Evolutionary conservation across 148 eudicot genomes (phyloP), one percentile per base, ranked within the genome.

Genomic region (Silene latifolia): DNA sequence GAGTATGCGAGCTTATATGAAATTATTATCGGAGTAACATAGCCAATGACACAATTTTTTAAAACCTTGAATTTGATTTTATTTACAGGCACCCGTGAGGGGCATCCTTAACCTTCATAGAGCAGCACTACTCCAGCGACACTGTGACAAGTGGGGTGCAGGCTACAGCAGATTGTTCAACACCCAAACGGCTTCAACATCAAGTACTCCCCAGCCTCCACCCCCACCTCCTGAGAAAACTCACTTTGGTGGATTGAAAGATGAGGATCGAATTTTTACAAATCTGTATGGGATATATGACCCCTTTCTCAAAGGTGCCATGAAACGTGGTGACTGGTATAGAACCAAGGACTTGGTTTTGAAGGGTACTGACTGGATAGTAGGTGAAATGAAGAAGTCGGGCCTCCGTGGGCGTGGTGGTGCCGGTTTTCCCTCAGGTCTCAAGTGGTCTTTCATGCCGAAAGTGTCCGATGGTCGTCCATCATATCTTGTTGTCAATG

Each of bases 331-430:
- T 29, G 98, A 93, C 76, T 93, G 98, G 98, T 48, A 91, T 71
- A 85, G 98, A 81, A 93, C 98, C n/a, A 93, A 93, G 79, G 98
- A 91, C 81, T 81, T 93, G 72, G 98, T 93, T 35, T 32, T 84
- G 63, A 91, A 93, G 85, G 98, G 97, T 63, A 35, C 97, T 57
- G 98, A 93, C 81, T 93, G 98, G 97, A 90, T 93, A 70, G 98
- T 93, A 18, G 85, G 78, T 79, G 98, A 94, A 82, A 84, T 94
- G 86, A 94, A 94, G 82, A 90, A 91, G 66, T 94, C 98, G 56
- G 98, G 98, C 56, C 89, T 94, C 63, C 91, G 97, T 68, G 98
- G 98, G 61, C 97, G 97, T 78, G 98, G 98, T 82, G 98, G 98
- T 67, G 98, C 98, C 71, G 98, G 98, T 78, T 94, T 94, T 78